Evolutionary conservation across 208 protist species (phyloP), one percentile per base, ranked within the genome.

Genomic region (Angomonas deanei): DNA sequence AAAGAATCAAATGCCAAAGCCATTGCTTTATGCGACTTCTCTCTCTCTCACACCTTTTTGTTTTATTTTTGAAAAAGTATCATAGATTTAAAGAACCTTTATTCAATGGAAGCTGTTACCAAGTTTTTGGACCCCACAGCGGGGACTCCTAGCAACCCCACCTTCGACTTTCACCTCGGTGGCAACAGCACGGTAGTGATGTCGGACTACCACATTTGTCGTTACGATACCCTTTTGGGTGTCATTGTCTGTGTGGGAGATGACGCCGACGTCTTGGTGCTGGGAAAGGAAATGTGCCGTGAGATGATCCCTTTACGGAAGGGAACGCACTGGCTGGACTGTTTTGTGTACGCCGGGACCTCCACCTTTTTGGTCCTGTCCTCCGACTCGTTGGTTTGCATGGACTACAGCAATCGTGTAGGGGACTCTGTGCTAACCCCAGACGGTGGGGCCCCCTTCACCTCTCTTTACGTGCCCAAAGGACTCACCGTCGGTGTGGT

Each of bases 151-250:
- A 27, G 39, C 42, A 0, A 19, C 31, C 3, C 34, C 52, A 32
- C 64, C 8, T 58, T 65, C 31, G 70, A 72, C 50, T 85, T 85
- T 60, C 70, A 69, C 26, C 31, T 85, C 21, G 65, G 65, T 13
- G 66, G 71, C 38, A 78, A 82, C 65, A 82, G 74, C 68, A 81
- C 82, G 11, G 68, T 80, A 11, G 82, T 88, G 19, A 82, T 84
- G 82, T 82, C 82, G 0, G 82, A 88, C 75, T 93, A 89, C 66
- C 87, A 93, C 68, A 63, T 93, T 10, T 88, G 80, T 64, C 74
- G 65, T 39, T 86, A 88, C 61, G 87, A 93, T 57, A 73, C 87
- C 26, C 68, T 93, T 52, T 70, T 88, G 19, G 76, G 75, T 62
- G 82, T 86, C 19, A 62, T 93, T 23, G 46, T 93, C 23, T 89